Evolutionary conservation across 2,329 filamentous ascomycete species (phyloP).

Genomic region (Scleromitrula shiraiana): DNA sequence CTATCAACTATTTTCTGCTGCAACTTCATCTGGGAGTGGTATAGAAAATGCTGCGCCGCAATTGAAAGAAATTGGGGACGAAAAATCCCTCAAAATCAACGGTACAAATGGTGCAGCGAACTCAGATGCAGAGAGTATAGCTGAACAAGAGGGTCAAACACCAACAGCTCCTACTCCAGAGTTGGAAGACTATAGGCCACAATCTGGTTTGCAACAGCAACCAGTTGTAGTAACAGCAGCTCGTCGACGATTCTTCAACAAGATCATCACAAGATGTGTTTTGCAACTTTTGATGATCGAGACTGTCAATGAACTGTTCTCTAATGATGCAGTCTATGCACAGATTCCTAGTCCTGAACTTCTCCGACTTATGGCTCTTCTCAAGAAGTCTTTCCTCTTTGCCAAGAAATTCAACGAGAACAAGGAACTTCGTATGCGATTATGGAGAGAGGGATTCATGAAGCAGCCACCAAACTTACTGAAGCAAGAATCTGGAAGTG

Average conservation of each 20-base stretch:
- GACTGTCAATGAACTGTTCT: constrained; percentile 97
- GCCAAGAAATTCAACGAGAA: constrained; percentile 97
- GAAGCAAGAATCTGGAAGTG: constrained; percentile 91
- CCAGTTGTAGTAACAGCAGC: constrained; percentile 89
- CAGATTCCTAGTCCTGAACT: constrained; percentile 88
- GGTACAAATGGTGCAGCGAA: constrained; percentile 37
- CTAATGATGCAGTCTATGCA: constrained; percentile 88
- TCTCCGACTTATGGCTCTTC: constrained; percentile 80
- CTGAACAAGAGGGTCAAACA: constrained; percentile 26
- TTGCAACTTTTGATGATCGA: constrained; percentile 98
- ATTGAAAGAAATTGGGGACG: constrained; percentile 27
- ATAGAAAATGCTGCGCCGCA: constrained; percentile 38
- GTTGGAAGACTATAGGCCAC: constrained; percentile 76
- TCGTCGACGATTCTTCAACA: constrained; percentile 92
- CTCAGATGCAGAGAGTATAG: constrained; percentile 24
- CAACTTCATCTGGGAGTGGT: constrained; percentile 48
- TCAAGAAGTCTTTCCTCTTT: constrained; percentile 96
- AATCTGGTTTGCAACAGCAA: constrained; percentile 70
- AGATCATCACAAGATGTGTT: constrained; percentile 97
- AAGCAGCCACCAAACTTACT: constrained; percentile 96
- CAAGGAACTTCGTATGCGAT: constrained; percentile 84
- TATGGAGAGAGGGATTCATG: constrained; percentile 99
- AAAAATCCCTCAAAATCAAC: constrained; percentile 55
- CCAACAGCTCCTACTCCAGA: constrained; percentile 22
- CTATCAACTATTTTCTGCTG: constrained; percentile 88